These are phyloP conservation scores for Bruguiera hainesii DNA, from an alignment of 441 rosid genomes.

Conservation along the genomic window DNA sequence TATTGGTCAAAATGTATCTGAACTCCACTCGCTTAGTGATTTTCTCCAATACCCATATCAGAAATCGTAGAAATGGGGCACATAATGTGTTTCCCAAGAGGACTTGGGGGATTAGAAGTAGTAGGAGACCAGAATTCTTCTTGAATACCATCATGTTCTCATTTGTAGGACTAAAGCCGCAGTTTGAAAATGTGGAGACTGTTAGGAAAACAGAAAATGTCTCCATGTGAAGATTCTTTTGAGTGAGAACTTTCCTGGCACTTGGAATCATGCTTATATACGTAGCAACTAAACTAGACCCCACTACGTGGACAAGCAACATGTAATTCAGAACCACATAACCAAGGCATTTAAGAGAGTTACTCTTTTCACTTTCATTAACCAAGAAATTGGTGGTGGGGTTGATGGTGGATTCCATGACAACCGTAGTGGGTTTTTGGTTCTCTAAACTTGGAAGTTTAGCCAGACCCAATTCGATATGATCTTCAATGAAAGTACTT, in stretches of 20 bases:
- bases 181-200: conserved; percentile 43
- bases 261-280: conserved; percentile 29
- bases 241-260: conserved; percentile 31
- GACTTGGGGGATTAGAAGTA: conserved; percentile 45
- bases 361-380: conserved; percentile 18
- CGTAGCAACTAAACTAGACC: conserved; percentile 28
- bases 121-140: conserved; percentile 50
- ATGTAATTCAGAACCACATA: conserved; percentile 39
- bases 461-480: not conserved
- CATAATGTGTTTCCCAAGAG: conserved; percentile 57
- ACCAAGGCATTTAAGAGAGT: conserved; percentile 27
- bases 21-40: not conserved
- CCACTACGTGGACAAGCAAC: conserved; percentile 25
- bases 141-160: conserved; percentile 59
- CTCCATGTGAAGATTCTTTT: conserved; percentile 26
- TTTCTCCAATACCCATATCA: conserved; percentile 39
- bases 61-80: conserved; percentile 38
- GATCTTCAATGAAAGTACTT: not conserved
- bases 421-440: not conserved
- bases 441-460: not conserved
- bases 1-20: conserved; percentile 14
- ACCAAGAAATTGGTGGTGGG: not conserved
- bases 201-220: conserved; percentile 49
- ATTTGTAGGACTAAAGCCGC: conserved; percentile 60
- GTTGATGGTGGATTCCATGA: too few relatives aligned